These are phyloP conservation scores for Vachellia pachyceras DNA, from an alignment of 306 rosid genomes.

Conservation along the genomic window DNA sequence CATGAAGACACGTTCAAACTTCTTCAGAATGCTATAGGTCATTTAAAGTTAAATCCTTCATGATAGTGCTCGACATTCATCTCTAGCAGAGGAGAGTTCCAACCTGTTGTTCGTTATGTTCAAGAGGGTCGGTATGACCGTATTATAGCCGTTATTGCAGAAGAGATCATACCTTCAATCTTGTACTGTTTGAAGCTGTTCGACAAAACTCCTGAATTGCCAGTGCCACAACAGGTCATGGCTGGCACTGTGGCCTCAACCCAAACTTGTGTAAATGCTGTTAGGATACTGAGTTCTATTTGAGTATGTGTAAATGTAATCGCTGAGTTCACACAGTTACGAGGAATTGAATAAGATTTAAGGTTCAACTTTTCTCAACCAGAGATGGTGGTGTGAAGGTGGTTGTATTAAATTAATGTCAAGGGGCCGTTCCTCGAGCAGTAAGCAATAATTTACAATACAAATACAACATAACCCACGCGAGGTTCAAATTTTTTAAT, in stretches of 20 bases:
- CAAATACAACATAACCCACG: neutral
- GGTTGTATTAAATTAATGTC: neutral
- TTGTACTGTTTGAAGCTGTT: neutral
- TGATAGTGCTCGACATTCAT: neutral
- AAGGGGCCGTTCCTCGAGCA: neutral
- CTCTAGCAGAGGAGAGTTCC: neutral
- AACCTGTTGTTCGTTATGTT: neutral
- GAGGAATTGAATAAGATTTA: neutral
- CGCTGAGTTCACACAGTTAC: neutral
- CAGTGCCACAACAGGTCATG: neutral
- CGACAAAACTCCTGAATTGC: neutral
- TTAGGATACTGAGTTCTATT: neutral
- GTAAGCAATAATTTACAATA: neutral
- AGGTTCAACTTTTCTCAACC: neutral
- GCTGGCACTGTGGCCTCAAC: conserved; percentile 14
- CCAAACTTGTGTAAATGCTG: conserved; percentile 11
- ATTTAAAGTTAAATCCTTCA: neutral
- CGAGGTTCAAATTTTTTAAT: neutral
- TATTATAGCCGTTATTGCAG: neutral
- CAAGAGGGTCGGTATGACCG: neutral
- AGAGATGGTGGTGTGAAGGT: neutral
- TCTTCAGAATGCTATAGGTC: neutral
- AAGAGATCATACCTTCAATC: neutral
- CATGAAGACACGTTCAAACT: neutral
- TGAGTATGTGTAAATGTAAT: neutral